Conservation (phyloP, 2,329 filamentous ascomycete species). For the Rutstroemia sp. region DNA sequence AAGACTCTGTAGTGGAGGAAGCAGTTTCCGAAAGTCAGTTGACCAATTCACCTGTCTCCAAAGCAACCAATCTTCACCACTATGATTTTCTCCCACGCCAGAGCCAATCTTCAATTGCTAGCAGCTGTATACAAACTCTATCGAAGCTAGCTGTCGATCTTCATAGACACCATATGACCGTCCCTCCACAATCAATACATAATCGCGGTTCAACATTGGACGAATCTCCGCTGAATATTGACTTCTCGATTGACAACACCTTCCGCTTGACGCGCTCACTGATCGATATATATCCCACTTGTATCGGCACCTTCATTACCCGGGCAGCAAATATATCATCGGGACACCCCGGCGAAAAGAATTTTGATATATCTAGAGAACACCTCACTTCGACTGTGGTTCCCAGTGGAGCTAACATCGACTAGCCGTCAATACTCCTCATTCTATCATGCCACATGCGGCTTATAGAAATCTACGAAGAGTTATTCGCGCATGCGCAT, state of each 20-base stretch:
- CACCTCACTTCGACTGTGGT: neutral
- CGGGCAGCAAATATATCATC: neutral
- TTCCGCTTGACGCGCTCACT: conserved; percentile 17
- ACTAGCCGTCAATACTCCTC: conserved; percentile 19
- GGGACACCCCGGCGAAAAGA: neutral
- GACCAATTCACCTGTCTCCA: neutral
- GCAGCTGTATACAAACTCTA: conserved; percentile 15
- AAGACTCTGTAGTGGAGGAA: too few species aligned
- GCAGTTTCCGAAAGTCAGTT: neutral
- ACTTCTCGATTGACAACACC: conserved; percentile 15
- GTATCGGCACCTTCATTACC: conserved; percentile 12
- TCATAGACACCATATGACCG: conserved; percentile 13
- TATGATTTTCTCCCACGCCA: neutral
- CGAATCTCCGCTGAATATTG: neutral
- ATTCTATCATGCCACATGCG: conserved; percentile 23
- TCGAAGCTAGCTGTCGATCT: conserved; percentile 19
- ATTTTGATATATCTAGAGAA: neutral
- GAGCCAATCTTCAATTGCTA: neutral
- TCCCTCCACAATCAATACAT: conserved; percentile 21
- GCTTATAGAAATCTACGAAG: conserved; percentile 19
- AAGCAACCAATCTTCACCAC: neutral
- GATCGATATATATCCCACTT: conserved; percentile 20
- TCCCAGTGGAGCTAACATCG: neutral
- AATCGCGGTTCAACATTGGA: conserved; percentile 1
- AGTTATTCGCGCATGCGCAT: conserved; percentile 20